Conservation (phyloP, 176 grass and related monocot species). For the Juncus effusus region DNA sequence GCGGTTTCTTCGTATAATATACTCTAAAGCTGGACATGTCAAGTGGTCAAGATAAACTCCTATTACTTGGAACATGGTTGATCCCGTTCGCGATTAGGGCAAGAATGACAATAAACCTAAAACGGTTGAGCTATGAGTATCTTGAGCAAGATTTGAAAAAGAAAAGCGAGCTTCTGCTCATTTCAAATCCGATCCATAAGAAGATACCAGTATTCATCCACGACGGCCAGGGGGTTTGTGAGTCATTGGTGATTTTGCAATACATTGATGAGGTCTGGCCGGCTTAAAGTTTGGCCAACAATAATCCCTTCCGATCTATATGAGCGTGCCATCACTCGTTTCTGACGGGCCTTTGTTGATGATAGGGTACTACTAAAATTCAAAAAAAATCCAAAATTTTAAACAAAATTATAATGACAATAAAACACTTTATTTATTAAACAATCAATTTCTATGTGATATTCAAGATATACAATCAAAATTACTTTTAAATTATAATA, state of each 20-base stretch:
- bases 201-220: constrained; percentile 5
- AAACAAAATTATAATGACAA: no score
- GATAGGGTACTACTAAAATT: no score
- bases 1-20: no score
- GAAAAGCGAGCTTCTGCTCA: constrained; percentile 18
- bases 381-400: no score
- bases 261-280: constrained; percentile 17
- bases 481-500: no score
- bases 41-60: neutral
- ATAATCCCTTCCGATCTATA: constrained; percentile 7
- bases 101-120: neutral
- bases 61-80: neutral
- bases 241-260: constrained; percentile 10
- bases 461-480: no score
- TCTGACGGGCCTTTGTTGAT: neutral
- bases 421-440: no score
- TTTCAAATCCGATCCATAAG: constrained; percentile 2
- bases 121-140: constrained; percentile 6
- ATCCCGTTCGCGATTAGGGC: constrained; percentile 1
- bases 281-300: neutral
- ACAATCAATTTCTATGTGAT: no score
- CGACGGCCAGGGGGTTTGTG: neutral
- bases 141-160: neutral
- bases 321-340: neutral
- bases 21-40: neutral